phyloP scores from a whole-genome alignment of 2,329 filamentous ascomycete genomes.

The Sphaerulina vaccinii region DNA sequence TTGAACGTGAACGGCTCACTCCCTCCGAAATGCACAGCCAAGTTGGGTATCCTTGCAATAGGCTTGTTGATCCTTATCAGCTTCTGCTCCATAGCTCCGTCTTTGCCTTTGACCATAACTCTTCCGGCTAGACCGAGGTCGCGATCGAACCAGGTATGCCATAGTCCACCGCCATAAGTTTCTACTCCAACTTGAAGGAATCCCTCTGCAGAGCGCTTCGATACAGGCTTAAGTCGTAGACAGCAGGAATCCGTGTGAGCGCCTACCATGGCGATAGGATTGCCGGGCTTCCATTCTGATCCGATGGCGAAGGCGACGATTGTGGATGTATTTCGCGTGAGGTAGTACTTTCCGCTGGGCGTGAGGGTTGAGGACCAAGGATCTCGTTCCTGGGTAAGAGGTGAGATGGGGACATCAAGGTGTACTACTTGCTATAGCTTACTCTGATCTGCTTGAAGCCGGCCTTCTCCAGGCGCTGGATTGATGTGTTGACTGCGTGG shows the following conservation, averaged over 20 bases:
- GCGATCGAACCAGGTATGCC: constrained; percentile 98
- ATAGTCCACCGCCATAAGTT: constrained; percentile 93
- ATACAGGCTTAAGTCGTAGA: constrained; percentile 89
- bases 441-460: constrained; percentile 84
- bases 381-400: constrained; percentile 66
- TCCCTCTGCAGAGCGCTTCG: constrained; percentile 80
- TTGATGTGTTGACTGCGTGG: constrained; percentile 82
- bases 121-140: constrained; percentile 88
- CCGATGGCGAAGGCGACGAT: constrained; percentile 92
- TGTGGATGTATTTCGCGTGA: constrained; percentile 89
- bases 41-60: constrained; percentile 84
- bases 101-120: constrained; percentile 69
- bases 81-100: constrained; percentile 75
- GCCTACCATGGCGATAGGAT: constrained; percentile 87
- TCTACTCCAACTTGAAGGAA: constrained; percentile 95
- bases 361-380: constrained; percentile 77
- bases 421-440: constrained; percentile 3
- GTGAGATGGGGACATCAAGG: constrained; percentile 8
- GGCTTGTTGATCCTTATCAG: constrained; percentile 89
- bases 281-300: constrained; percentile 85
- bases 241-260: constrained; percentile 95
- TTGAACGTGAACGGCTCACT: constrained; percentile 86
- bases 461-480: constrained; percentile 71
- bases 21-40: constrained; percentile 91
- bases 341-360: constrained; percentile 91